Conservation (phyloP, 2,329 filamentous ascomycete genomes). For the Cryoendolithus antarcticus region DNA sequence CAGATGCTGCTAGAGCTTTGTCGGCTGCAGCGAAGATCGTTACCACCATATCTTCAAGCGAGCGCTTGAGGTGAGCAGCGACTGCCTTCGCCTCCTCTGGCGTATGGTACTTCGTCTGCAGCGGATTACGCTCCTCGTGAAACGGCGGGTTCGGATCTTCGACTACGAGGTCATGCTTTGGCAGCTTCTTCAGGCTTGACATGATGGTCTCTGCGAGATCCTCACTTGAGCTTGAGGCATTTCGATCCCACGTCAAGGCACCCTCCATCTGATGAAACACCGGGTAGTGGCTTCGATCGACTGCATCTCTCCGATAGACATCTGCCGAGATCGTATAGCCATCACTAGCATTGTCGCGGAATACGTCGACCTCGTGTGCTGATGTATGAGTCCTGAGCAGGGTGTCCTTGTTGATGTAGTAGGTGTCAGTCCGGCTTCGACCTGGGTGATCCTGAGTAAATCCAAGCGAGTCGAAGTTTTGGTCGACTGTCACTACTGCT, state of each 20-base stretch:
- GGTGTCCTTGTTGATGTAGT: constrained; percentile 78
- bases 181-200: constrained; percentile 58
- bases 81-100: constrained; percentile 71
- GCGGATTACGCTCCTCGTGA: constrained; percentile 67
- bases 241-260: constrained; percentile 75
- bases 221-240: constrained; percentile 35
- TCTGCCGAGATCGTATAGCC: constrained; percentile 90
- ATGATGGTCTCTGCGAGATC: constrained; percentile 55
- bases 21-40: constrained; percentile 75
- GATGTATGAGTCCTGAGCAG: constrained; percentile 89
- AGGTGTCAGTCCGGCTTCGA: constrained; percentile 78
- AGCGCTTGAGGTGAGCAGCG: constrained; percentile 73
- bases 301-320: constrained; percentile 87
- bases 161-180: constrained; percentile 61
- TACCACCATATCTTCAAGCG: constrained; percentile 78
- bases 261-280: constrained; percentile 99
- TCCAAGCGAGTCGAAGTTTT: constrained; percentile 96
- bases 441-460: constrained; percentile 83
- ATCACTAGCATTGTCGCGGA: constrained; percentile 57
- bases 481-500: constrained; percentile 68
- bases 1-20: constrained; percentile 43
- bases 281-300: constrained; percentile 90
- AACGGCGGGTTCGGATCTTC: constrained; percentile 73
- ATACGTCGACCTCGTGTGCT: constrained; percentile 77
- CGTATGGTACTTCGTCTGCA: constrained; percentile 61